Evolutionary conservation across 164 flowering plant species (phyloP).

Genomic region (Vitis vinifera): ASM3070453v1 NC_081811.1:7833001-7833500

Average conservation of each 20-base stretch:
- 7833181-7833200: background rate
- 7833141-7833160: too few species aligned
- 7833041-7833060: too few species aligned
- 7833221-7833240: slow-evolving; percentile 48
- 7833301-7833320: slow-evolving; percentile 57
- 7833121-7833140: too few species aligned
- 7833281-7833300: slow-evolving; percentile 74
- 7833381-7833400: slow-evolving; percentile 29
- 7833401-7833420: slow-evolving; percentile 20
- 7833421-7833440: background rate
- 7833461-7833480: background rate
- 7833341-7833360: slow-evolving; percentile 32
- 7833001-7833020: too few species aligned
- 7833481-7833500: background rate
- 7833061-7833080: too few species aligned
- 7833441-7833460: background rate
- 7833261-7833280: slow-evolving; percentile 84
- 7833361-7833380: slow-evolving; percentile 39
- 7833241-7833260: slow-evolving; percentile 75
- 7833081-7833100: too few species aligned
- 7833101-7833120: too few species aligned
- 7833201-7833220: slow-evolving; percentile 33
- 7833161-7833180: background rate
- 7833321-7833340: slow-evolving; percentile 43
- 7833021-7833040: too few species aligned